Evolutionary conservation across 805 yeast genomes (phyloP), one percentile per base, ranked within the genome.

Genomic region (Cyberlindnera petersonii): DNA sequence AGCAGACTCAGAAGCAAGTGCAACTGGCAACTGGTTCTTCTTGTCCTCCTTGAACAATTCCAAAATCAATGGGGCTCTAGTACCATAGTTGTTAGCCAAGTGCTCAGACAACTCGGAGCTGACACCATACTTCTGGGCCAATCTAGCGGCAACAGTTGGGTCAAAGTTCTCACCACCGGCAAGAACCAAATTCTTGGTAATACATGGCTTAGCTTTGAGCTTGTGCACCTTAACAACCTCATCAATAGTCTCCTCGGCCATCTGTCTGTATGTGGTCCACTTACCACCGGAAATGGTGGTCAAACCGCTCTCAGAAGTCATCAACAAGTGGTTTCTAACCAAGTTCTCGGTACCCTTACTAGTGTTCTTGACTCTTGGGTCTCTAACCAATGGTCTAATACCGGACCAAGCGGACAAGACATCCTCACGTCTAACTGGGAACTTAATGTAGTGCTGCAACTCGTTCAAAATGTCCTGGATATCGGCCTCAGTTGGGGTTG

Each of bases 251-350:
- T 91, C 96, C 67, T 89, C 81, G 17, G 97, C 96, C 97, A 89
- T 89, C 69, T 87, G 95, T 69, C 97, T 77, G 71, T 89, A 91
- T 26, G 98, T 89, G 38, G 98, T 89, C 98, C 98, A 89, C 68
- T 89, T 89, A 62, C 98, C 98, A 56, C 97, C 98, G 15, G 95
- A 82, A 50, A 89, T 84, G 27, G 98, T 89, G 27, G 89, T 71
- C 51, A 89, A 74, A 19, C 91, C 93, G 40, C 83, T 72, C 42
- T 72, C 78, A 24, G 94, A 75, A 22, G 77, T 71, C 55, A 82
- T 74, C 39, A 89, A 73, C 53, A 89, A 71, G 64, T 89, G 98
- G 50, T 86, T 83, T 68, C 98, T 82, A 31, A 89, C 98, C 49
- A 89, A 71, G 37, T 88, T 89, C 67, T 88, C 93, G 42, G 97